Percentiles rank a stretch among this genome's conserved stretches.
Conservation (phyloP, 352 stramenopile genomes). For the Globisporangium nunn region DNA sequence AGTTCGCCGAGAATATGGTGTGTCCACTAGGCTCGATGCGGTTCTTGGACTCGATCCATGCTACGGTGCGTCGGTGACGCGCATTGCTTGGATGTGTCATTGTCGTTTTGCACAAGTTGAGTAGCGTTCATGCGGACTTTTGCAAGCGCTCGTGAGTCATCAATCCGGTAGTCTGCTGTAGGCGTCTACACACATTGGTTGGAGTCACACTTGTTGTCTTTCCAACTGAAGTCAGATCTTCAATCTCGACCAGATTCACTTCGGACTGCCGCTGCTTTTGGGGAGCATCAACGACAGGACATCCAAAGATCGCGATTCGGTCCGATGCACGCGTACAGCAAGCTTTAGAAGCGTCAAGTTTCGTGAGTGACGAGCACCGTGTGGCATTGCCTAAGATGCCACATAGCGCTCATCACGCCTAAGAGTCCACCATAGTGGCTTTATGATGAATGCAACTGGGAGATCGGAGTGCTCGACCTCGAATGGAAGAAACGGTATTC, state of each 20-base stretch:
- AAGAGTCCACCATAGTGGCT: too few species aligned
- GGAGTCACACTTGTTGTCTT: not conserved
- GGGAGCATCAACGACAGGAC: not conserved
- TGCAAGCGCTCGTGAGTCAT: not conserved
- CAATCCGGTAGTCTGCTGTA: not conserved
- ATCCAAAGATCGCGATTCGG: not conserved
- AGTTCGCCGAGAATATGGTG: conserved; percentile 22
- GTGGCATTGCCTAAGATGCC: not conserved
- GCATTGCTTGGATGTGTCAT: not conserved
- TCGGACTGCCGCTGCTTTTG: conserved; percentile 8
- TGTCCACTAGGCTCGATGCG: conserved; percentile 21
- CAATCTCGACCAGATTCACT: not conserved
- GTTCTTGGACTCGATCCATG: conserved; percentile 18
- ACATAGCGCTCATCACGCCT: not conserved
- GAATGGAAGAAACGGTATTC: not conserved
- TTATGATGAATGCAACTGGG: too few species aligned
- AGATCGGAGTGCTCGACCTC: too few species aligned
- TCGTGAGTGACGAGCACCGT: too few species aligned
- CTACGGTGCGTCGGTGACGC: conserved; percentile 1
- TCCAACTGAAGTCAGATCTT: not conserved
- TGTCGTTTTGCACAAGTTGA: not conserved
- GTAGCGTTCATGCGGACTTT: not conserved
- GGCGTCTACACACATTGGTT: not conserved
- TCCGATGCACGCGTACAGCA: too few species aligned
- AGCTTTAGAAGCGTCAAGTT: not conserved